phyloP scores from a whole-genome alignment of 108 stramenopile genomes.

The Thalassiosira profunda region DNA sequence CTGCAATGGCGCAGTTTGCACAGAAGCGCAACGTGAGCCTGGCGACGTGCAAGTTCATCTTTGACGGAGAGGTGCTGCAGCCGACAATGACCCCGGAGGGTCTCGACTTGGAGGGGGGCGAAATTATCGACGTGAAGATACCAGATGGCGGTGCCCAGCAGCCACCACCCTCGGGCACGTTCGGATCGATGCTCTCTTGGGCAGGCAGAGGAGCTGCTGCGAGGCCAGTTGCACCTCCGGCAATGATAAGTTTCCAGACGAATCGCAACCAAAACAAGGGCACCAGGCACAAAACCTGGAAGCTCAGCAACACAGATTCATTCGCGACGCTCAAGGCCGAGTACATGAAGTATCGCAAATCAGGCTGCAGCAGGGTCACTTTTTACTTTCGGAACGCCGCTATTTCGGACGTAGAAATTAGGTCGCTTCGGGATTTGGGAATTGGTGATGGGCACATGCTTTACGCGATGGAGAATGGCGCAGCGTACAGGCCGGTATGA shows the following conservation, averaged over 20 bases:
- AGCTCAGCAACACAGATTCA: constrained; percentile 6
- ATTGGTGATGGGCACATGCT: constrained; percentile 8
- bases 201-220: background rate
- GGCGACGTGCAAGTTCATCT: constrained; percentile 28
- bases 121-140: constrained; percentile 63
- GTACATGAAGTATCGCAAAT: constrained; percentile 32
- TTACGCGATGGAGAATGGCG: constrained; percentile 41
- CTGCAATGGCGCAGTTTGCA: constrained; percentile 18
- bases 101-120: constrained; percentile 59
- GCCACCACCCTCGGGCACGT: background rate
- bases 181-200: background rate
- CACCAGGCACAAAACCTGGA: constrained; percentile 30
- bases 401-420: constrained; percentile 2
- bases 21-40: constrained; percentile 11
- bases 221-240: background rate
- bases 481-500: constrained; percentile 5
- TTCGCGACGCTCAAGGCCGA: constrained; percentile 17
- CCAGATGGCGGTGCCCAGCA: background rate
- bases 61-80: constrained; percentile 55
- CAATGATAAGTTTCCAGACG: constrained; percentile 16
- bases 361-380: constrained; percentile 24
- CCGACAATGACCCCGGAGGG: constrained; percentile 26
- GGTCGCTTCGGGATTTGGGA: constrained; percentile 17
- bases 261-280: constrained; percentile 28
- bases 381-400: constrained; percentile 20